A percentile compares a stretch with the other conserved stretches of the same genome.
phyloP scores from a whole-genome alignment of 352 stramenopile species.

The Blastocystis sp. region DNA sequence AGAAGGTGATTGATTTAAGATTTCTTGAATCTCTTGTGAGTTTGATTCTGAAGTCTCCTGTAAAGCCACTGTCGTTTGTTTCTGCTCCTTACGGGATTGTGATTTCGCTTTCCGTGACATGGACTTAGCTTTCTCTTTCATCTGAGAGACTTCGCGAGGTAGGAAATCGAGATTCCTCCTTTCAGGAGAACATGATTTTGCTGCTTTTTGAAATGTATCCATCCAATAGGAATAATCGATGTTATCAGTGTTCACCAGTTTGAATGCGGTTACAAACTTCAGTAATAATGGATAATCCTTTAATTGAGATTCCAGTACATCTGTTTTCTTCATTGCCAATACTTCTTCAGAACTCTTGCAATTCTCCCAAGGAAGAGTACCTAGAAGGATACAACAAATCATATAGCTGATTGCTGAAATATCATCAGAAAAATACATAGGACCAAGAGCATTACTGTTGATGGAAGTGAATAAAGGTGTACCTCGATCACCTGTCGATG shows the following conservation, averaged over 20 bases:
- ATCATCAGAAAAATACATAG: constrained; percentile 42
- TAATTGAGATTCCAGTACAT: background rate
- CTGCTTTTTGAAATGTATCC: background rate
- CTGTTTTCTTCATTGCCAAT: background rate
- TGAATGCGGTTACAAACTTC: constrained; percentile 10
- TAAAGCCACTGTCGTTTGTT: background rate
- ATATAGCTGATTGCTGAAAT: constrained; percentile 29
- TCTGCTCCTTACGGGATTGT: background rate
- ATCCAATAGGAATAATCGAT: constrained; percentile 32
- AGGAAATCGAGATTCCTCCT: background rate
- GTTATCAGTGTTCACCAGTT: background rate
- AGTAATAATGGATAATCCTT: background rate
- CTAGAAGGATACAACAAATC: background rate
- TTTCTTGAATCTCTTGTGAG: background rate
- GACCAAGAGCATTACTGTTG: background rate
- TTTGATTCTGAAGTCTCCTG: background rate
- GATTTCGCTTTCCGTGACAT: background rate
- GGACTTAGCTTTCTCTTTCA: background rate
- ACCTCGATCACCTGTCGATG: background rate
- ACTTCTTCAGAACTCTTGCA: constrained; percentile 24
- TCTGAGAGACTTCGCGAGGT: background rate
- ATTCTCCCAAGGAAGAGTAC: background rate
- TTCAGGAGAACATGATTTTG: background rate
- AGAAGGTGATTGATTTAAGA: background rate
- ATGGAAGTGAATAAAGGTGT: constrained; percentile 54